A percentile compares a stretch with the other conserved stretches of the same genome.
phyloP scores from a whole-genome alignment of 2,329 filamentous ascomycete species.

The Cordyceps javanica region DNA sequence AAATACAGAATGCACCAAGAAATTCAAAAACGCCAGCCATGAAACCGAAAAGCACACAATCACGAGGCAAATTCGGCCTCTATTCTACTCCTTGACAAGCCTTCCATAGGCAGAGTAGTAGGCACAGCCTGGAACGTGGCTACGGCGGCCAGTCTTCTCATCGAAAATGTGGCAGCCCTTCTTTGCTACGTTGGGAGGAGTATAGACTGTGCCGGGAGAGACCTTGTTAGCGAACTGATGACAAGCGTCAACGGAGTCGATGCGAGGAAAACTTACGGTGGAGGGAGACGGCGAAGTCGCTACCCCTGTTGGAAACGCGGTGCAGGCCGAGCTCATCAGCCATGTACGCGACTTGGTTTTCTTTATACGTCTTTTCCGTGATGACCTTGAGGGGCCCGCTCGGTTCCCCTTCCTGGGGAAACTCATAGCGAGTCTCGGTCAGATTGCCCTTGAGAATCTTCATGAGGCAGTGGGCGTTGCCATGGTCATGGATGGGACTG shows the following conservation, averaged over 20 bases:
- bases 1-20: conserved; percentile 10
- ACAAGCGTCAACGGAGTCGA: conserved; percentile 23
- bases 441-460: conserved; percentile 74
- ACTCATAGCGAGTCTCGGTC: conserved; percentile 75
- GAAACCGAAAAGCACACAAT: conserved; percentile 8
- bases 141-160: conserved; percentile 65
- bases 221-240: conserved; percentile 23
- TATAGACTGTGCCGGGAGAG: conserved; percentile 54
- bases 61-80: neutral
- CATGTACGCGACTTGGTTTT: conserved; percentile 83
- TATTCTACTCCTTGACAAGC: conserved; percentile 33
- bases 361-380: conserved; percentile 59
- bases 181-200: conserved; percentile 80
- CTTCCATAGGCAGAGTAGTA: conserved; percentile 63
- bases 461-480: conserved; percentile 89
- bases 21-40: conserved; percentile 13
- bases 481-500: conserved; percentile 83
- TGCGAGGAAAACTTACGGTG: conserved; percentile 50
- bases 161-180: conserved; percentile 80
- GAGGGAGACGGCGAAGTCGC: conserved; percentile 74
- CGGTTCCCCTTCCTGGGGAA: conserved; percentile 48
- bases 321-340: conserved; percentile 84
- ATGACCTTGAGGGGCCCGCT: conserved; percentile 56
- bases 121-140: conserved; percentile 62
- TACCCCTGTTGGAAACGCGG: conserved; percentile 69